Evolutionary conservation across 2,329 filamentous ascomycete genomes (phyloP).

Genomic region (Epichloe amarillans): DNA sequence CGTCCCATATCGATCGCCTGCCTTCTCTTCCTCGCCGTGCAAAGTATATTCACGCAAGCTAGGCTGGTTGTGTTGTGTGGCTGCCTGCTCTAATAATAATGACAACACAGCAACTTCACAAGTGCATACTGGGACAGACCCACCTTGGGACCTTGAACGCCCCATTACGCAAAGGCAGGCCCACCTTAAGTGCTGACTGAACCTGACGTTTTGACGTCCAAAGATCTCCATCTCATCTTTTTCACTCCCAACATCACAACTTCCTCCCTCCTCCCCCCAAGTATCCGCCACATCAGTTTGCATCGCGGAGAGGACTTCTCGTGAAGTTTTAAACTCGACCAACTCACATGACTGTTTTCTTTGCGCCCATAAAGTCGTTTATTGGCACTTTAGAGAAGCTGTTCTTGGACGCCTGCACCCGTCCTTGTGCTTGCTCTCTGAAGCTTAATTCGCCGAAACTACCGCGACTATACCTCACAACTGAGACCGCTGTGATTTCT

Average conservation of each 20-base stretch:
- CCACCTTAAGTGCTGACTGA: slow-evolving; percentile 21
- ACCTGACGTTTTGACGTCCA: slow-evolving; percentile 24
- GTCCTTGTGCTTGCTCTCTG: slow-evolving; percentile 17
- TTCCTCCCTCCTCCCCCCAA: slow-evolving; percentile 7
- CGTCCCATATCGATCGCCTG: too few relatives aligned
- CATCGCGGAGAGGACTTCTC: neutral
- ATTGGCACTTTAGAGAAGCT: slow-evolving; percentile 13
- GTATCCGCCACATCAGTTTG: slow-evolving; percentile 3
- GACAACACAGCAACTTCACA: neutral
- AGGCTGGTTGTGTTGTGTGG: too few relatives aligned
- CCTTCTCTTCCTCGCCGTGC: too few relatives aligned
- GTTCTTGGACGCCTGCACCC: slow-evolving; percentile 28
- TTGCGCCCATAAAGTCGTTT: neutral
- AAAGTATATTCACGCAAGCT: too few relatives aligned
- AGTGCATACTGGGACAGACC: neutral
- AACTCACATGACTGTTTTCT: neutral
- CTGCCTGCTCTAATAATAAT: neutral
- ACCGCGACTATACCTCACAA: slow-evolving; percentile 2
- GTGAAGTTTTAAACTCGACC: neutral
- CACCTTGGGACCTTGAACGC: slow-evolving; percentile 3
- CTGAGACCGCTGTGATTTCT: neutral
- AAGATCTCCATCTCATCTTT: slow-evolving; percentile 6
- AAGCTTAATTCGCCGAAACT: slow-evolving; percentile 2
- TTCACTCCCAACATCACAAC: slow-evolving; percentile 14
- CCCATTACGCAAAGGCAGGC: slow-evolving; percentile 28